Percentiles rank a stretch among this genome's conserved stretches.
Evolutionary conservation across 352 stramenopile genomes (phyloP).

Genomic region (Nothophytophthora sp.): DNA sequence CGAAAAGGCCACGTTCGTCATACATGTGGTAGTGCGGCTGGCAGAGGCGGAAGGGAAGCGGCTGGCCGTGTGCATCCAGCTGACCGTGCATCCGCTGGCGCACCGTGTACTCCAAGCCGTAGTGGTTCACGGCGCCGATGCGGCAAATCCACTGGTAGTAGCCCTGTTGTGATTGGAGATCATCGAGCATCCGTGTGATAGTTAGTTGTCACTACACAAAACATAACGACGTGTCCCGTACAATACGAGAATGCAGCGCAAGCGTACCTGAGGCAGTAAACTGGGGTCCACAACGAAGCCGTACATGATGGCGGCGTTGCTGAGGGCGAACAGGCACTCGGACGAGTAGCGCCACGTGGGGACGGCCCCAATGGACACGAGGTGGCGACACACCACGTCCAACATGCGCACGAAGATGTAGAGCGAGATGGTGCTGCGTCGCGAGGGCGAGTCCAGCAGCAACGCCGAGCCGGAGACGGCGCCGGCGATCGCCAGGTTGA

Average conservation of each 20-base stretch:
- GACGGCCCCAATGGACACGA: constrained; percentile 52
- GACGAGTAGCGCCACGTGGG: constrained; percentile 66
- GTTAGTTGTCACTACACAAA: neutral
- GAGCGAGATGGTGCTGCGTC: constrained; percentile 73
- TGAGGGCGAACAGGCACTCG: constrained; percentile 72
- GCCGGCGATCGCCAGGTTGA: constrained; percentile 72
- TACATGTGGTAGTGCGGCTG: constrained; percentile 90
- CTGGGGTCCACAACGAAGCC: constrained; percentile 67
- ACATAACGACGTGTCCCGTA: no score
- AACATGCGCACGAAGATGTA: constrained; percentile 90
- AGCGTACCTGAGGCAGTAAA: constrained; percentile 72
- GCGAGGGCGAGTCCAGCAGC: constrained; percentile 64
- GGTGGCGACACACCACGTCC: constrained; percentile 75
- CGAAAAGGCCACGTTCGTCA: no score
- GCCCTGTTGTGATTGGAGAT: constrained; percentile 28
- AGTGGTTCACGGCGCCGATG: constrained; percentile 69
- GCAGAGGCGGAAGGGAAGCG: constrained; percentile 65
- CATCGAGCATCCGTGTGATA: no score
- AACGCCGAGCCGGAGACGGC: constrained; percentile 66
- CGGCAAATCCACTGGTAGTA: constrained; percentile 88
- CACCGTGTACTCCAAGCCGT: constrained; percentile 72
- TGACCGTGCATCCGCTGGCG: constrained; percentile 58
- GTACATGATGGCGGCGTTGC: constrained; percentile 85
- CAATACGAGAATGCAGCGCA: no score
- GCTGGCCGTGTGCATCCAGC: constrained; percentile 32